Base-by-base conservation (phyloP, 768 basidiomycete species). In the Tylopilus subfusipes region DNA sequence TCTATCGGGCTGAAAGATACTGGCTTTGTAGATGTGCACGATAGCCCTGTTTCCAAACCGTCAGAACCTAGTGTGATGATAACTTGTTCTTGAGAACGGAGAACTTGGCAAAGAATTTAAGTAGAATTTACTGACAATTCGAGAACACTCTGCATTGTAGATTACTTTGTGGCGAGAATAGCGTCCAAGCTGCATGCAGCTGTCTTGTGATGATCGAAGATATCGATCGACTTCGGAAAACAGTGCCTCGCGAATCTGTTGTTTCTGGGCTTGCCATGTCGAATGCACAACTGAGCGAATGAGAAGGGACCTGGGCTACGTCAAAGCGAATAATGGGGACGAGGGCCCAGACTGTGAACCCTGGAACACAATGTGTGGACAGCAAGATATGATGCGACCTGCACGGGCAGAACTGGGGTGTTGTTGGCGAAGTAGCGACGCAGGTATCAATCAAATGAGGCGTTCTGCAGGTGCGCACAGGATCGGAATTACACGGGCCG, bases 381-480 rank as follows among this genome's bases (percentile, higher is more conserved):
- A 30, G 27, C 6, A 21, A 1, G 45, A 13, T 19, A 18, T 31
- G 5, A 16, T 21, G 25, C n/a, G 25, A 31, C 50, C 8, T 44
- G 42, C n/a, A 16, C 10, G 43, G 31, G 48, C 43, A 52, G 22
- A 25, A 47, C 24, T 34, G 14, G 31, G 30, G 2, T 24, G 36
- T 27, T 38, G 13, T 38, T 6, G 48, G 24, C 16, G 38, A 30
- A 16, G 39, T 25, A 8, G 38, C n/a, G 8, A 38, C 12, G 12
- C 25, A 27, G n/a, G 39, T 22, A 12, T 42, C 39, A 24, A 24
- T 13, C 18, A 50, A 30, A 24, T 42, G 29, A n/a, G 7, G 8
- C 2, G 6, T 42, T 43, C 19, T n/a, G n/a, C n/a, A n/a, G n/a
- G n/a, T n/a, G n/a, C 6, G 13, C 46, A 59, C 58, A 44, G 57